Evolutionary conservation across 148 eudicot genomes (phyloP), one percentile per base, ranked within the genome.

Genomic region (Rheum nobile): DNA sequence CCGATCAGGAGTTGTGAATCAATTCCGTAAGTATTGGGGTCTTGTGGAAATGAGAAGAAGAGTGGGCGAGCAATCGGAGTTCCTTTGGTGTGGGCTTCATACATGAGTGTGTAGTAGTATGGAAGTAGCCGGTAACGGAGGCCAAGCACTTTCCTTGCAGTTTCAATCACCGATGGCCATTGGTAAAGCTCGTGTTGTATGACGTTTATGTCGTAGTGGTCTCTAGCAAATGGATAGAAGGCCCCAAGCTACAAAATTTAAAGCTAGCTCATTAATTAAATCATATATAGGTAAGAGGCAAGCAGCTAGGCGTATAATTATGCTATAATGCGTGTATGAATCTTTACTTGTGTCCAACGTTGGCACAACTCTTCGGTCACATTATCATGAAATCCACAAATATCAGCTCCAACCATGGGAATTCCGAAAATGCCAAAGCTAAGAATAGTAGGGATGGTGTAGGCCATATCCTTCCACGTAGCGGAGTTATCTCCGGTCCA

Each of bases 401-500:
- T 86, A 78, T 86, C 89, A 22, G 89, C 83, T 68, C 89, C 89
- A 50, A 86, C 83, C 89, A 86, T 86, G 59, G 89, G 86, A 7
- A 86, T 83, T 12, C 89, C 89, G 28, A 79, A 83, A 5, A 86
- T 73, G 59, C 89, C 89, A 35, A 72, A 81, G 73, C 76, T 76
- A n/a, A 86, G 67, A 21, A 86, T 82, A 41, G 82, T 63, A 1
- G 89, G 86, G 76, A 86, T 86, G 0, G 86, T 75, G 44, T 81
- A 83, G 2, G 78, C 79, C 68, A 86, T 71, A 37, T 86, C 85
- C 16, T 80, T 70, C 89, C 89, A 86, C 3, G 43, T 79, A 14
- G 89, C 89, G 14, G 83, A 83, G 78, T 86, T 86, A 61, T 86
- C 89, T 29, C 89, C 89, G 8, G 85, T 83, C 89, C 89, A 86